A percentile compares a stretch with the other conserved stretches of the same genome.
Conservation (phyloP, 2,329 filamentous ascomycete genomes). For the Claviceps monticola region DNA sequence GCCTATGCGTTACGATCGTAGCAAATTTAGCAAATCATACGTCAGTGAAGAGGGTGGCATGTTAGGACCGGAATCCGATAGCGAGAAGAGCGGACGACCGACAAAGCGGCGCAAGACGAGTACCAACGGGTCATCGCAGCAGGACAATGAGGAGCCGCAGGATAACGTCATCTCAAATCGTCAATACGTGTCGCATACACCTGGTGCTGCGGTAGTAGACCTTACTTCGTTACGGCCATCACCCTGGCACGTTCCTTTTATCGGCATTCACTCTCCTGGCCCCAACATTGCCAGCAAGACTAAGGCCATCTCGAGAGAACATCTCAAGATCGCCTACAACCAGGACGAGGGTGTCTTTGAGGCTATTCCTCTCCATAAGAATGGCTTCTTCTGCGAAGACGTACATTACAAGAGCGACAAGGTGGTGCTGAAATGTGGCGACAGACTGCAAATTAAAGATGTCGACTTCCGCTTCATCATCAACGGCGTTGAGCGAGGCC, state of each 20-base stretch:
- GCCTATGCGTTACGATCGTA: slow-evolving; percentile 35
- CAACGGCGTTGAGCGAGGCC: slow-evolving; percentile 45
- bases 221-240: slow-evolving; percentile 45
- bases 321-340: slow-evolving; percentile 61
- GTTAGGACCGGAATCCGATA: slow-evolving; percentile 47
- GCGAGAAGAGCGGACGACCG: slow-evolving; percentile 33
- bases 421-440: slow-evolving; percentile 48
- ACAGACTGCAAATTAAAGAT: slow-evolving; percentile 57
- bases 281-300: slow-evolving; percentile 48
- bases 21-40: slow-evolving; percentile 49
- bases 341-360: slow-evolving; percentile 49
- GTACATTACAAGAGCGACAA: slow-evolving; percentile 39
- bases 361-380: slow-evolving; percentile 45
- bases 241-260: slow-evolving; percentile 47
- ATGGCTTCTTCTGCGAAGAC: slow-evolving; percentile 57
- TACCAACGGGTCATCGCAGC: slow-evolving; percentile 27
- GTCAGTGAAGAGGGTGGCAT: slow-evolving; percentile 59
- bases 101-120: slow-evolving; percentile 33
- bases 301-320: slow-evolving; percentile 59
- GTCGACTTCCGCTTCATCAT: slow-evolving; percentile 56
- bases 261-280: slow-evolving; percentile 59
- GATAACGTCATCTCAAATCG: slow-evolving; percentile 40
- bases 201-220: slow-evolving; percentile 45
- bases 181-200: slow-evolving; percentile 47
- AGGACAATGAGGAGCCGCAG: slow-evolving; percentile 28